Conservation (phyloP, 495 filamentous ascomycete genomes). For the Cladorrhinum samala region DNA sequence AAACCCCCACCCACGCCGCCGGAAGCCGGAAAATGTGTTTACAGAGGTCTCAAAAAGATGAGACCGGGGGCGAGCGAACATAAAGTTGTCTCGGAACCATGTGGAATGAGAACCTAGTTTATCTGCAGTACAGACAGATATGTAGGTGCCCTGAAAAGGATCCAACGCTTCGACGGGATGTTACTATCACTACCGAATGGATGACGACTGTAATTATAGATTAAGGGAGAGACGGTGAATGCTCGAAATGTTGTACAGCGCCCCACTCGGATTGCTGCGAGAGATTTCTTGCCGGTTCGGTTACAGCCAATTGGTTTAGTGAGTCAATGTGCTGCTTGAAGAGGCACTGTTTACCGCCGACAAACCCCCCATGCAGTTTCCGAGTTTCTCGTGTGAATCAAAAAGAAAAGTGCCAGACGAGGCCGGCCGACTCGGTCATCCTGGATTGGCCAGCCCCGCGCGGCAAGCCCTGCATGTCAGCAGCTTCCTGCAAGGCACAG, state of each 20-base stretch:
- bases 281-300: too few relatives aligned
- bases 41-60: slow-evolving; percentile 1
- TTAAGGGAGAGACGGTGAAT: too few relatives aligned
- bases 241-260: too few relatives aligned
- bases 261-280: too few relatives aligned
- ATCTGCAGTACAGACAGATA: background rate
- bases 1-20: background rate
- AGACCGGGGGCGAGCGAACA: too few relatives aligned
- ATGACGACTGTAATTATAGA: too few relatives aligned
- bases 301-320: too few relatives aligned
- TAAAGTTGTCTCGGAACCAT: too few relatives aligned
- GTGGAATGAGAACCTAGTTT: too few relatives aligned
- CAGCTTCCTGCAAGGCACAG: background rate
- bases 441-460: background rate
- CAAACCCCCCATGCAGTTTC: too few relatives aligned
- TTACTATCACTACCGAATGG: background rate
- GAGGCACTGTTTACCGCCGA: background rate
- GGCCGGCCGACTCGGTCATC: too few relatives aligned
- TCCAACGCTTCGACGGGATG: background rate
- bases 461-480: background rate
- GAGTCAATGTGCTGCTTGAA: background rate
- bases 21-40: slow-evolving; percentile 12
- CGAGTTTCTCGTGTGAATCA: background rate
- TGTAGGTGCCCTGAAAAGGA: background rate
- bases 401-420: background rate